Conservation (phyloP, 441 rosid species). For the Populus hybrid region DNA sequence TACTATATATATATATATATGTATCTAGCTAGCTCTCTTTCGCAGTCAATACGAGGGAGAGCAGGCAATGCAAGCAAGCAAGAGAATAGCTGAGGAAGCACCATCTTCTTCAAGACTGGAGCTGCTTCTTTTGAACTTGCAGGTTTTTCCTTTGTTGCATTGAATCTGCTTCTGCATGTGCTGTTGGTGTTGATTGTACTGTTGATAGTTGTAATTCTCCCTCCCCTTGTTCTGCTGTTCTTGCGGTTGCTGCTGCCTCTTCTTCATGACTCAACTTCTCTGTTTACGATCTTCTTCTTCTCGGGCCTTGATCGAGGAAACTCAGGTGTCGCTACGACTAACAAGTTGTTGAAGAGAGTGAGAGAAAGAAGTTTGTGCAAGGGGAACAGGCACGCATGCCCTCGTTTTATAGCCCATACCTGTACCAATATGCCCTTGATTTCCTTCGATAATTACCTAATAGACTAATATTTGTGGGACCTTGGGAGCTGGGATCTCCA, state of each 20-base stretch:
- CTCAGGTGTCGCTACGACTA: not conserved
- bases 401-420: conserved; percentile 29
- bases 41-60: conserved; percentile 35
- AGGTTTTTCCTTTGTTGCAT: conserved; percentile 62
- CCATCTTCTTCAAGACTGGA: conserved; percentile 75
- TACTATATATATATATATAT: too few species aligned
- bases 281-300: conserved; percentile 25
- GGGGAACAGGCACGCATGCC: conserved; percentile 18
- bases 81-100: conserved; percentile 78
- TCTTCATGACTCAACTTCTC: conserved; percentile 51
- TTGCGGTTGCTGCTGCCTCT: conserved; percentile 29
- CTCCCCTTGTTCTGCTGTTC: conserved; percentile 17
- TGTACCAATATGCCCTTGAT: conserved; percentile 27
- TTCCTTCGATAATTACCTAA: not conserved
- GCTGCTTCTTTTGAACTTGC: conserved; percentile 80
- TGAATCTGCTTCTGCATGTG: conserved; percentile 38
- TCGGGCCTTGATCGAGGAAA: not conserved
- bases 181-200: conserved; percentile 24
- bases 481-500: not conserved
- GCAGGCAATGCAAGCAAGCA: conserved; percentile 88
- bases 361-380: conserved; percentile 9
- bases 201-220: conserved; percentile 3
- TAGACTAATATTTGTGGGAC: not conserved
- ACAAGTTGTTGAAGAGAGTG: too few species aligned
- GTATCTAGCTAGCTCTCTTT: not conserved